phyloP scores from a whole-genome alignment of 2,329 filamentous ascomycete genomes.

The Diaporthe batatas region DNA sequence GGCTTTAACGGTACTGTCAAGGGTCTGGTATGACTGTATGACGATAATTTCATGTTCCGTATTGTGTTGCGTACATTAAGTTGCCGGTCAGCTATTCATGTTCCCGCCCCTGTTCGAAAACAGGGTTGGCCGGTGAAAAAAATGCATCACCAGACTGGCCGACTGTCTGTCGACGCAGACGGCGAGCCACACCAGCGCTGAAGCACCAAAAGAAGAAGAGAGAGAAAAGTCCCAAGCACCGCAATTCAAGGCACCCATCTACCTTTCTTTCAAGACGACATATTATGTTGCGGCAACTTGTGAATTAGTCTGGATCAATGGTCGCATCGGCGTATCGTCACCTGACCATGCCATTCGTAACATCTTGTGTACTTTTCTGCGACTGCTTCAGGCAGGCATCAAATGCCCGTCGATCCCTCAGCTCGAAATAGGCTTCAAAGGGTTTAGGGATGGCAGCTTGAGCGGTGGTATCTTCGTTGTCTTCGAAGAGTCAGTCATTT shows the following conservation, averaged over 20 bases:
- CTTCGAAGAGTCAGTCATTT: not conserved
- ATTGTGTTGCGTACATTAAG: not conserved
- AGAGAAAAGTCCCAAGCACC: not conserved
- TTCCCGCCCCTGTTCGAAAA: not conserved
- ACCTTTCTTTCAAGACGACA: too few species aligned
- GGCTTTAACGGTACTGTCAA: not conserved
- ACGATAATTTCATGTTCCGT: not conserved
- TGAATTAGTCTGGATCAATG: not conserved
- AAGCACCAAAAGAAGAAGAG: not conserved
- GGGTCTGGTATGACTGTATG: not conserved
- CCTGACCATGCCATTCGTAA: slow-evolving; percentile 31
- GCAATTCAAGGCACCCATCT: not conserved
- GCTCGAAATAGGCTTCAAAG: slow-evolving; percentile 27
- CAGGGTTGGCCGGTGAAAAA: not conserved
- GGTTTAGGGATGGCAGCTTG: slow-evolving; percentile 23
- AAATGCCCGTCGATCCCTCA: slow-evolving; percentile 6
- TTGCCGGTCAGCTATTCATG: not conserved
- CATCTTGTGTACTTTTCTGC: not conserved
- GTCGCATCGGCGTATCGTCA: not conserved
- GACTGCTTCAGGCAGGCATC: slow-evolving; percentile 26
- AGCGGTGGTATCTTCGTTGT: slow-evolving; percentile 44
- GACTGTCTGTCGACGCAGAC: too few species aligned
- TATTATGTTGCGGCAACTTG: not conserved
- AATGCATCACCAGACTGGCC: too few species aligned
- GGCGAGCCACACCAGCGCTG: too few species aligned